phyloP scores from a whole-genome alignment of 2,329 filamentous ascomycete genomes.

The Davidsoniella australis region DNA sequence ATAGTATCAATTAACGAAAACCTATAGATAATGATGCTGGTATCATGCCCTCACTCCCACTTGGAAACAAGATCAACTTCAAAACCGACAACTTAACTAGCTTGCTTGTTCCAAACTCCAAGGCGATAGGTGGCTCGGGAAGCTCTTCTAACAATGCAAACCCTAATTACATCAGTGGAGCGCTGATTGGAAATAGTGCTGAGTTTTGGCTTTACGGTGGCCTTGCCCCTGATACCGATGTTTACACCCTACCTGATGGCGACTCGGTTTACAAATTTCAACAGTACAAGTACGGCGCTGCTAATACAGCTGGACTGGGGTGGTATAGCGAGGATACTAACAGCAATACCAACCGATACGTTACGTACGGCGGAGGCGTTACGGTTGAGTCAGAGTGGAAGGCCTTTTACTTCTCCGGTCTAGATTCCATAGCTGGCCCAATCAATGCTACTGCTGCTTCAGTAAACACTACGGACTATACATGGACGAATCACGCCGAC shows the following conservation, averaged over 20 bases:
- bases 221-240: conserved; percentile 22
- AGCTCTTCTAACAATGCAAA: conserved; percentile 34
- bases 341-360: conserved; percentile 36
- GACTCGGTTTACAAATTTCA: conserved; percentile 34
- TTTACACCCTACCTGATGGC: conserved; percentile 22
- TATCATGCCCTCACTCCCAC: conserved; percentile 40
- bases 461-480: conserved; percentile 8
- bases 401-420: conserved; percentile 54
- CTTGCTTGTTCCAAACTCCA: conserved; percentile 32
- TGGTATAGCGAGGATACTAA: conserved; percentile 27
- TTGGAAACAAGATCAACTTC: conserved; percentile 26
- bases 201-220: conserved; percentile 51
- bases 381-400: conserved; percentile 53
- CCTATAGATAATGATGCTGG: conserved; percentile 33
- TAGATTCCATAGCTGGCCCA: conserved; percentile 33
- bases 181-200: conserved; percentile 45
- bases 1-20: conserved; percentile 9
- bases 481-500: conserved; percentile 26
- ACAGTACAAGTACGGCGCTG: conserved; percentile 31
- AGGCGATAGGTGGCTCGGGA: conserved; percentile 27
- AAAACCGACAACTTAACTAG: conserved; percentile 26
- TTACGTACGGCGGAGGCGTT: conserved; percentile 46
- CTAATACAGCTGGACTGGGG: conserved; percentile 27
- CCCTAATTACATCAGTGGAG: conserved; percentile 44
- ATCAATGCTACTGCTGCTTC: conserved; percentile 24